Base-by-base conservation (phyloP, 257 asterid genomes). In the Nemophila menziesii region DNA sequence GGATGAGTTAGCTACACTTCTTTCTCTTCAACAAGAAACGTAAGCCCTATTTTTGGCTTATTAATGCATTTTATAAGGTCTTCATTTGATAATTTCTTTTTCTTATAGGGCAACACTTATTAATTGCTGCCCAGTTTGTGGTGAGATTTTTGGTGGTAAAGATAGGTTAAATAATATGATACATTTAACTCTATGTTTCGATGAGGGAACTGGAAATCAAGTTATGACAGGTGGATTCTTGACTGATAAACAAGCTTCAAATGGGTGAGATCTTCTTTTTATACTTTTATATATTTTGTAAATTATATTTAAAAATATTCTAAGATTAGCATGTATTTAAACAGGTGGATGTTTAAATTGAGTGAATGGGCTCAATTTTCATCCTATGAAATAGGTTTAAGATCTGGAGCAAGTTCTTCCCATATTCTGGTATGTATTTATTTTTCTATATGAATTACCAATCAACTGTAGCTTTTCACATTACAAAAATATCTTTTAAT, bases 211-310 rank as follows among this genome's bases (percentile, higher is more conserved):
- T 65, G 99, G 99, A 51, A 76, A 66, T 63, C 87, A 81, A 78
- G 77, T 81, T 65, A 85, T 90, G 99, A 73, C 93, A 23, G 96
- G 96, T 54, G 99, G 99, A 43, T 90, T 90, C 70, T 79, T 85
- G 75, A 90, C 96, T 15, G 96, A 85, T 63, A 85, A 80, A 73
- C 93, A 85, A 79, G 96, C 96, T 66, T 71, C 96, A 47, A 81
- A 78, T 20, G 99, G 99, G 99, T 85, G 60, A 58, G 51, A 64
- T 64, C 54, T 36, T 51, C 52, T 43, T 33, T 47, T 51, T 42
- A 20, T 39, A 2, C 13, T 41, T 36, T 42, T 9, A 33, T 14
- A 33, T 26, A 55, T 46, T 58, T 42, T 40, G 10, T 16, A 23
- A 16, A 48, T 44, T 49, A 57, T 36, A 52, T 57, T 54, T 43